Evolutionary conservation across 768 basidiomycete genomes (phyloP).

Genomic region (Trametes meyenii): DNA sequence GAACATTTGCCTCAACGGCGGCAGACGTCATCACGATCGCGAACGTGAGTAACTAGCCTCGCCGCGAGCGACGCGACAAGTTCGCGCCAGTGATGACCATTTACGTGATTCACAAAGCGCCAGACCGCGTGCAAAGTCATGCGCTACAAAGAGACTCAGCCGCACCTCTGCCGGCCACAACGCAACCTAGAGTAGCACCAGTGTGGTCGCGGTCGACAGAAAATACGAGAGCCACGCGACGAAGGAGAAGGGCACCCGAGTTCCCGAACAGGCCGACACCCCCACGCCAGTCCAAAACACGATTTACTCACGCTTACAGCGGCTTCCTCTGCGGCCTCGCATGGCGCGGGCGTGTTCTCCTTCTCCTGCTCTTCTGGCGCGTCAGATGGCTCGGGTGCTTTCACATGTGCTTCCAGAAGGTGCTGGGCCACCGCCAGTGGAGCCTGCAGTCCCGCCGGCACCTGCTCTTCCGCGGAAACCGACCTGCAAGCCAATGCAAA

Average conservation of each 20-base stretch:
- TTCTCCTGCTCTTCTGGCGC: slow-evolving; percentile 20
- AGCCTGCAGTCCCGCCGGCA: slow-evolving; percentile 61
- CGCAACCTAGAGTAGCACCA: no score
- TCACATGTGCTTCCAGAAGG: slow-evolving; percentile 49
- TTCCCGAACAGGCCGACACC: not conserved
- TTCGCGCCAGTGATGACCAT: no score
- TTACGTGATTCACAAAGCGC: no score
- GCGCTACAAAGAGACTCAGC: no score
- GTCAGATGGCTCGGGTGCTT: slow-evolving; percentile 18
- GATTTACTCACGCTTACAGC: slow-evolving; percentile 27
- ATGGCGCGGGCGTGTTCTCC: slow-evolving; percentile 25
- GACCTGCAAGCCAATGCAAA: slow-evolving; percentile 41
- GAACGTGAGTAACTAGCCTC: no score
- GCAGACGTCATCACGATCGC: no score
- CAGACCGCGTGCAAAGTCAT: no score
- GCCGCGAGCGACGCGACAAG: no score
- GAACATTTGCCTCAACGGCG: no score
- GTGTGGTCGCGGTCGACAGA: no score
- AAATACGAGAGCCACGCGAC: no score
- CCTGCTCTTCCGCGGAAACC: slow-evolving; percentile 55
- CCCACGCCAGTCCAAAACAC: not conserved
- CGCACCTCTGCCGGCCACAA: no score
- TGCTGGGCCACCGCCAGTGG: slow-evolving; percentile 65
- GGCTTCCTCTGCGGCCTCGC: slow-evolving; percentile 24
- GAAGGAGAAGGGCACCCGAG: not conserved